Evolutionary conservation across 1,284 basidiomycete species (phyloP).

Genomic region (Puccinia novopanici): DNA sequence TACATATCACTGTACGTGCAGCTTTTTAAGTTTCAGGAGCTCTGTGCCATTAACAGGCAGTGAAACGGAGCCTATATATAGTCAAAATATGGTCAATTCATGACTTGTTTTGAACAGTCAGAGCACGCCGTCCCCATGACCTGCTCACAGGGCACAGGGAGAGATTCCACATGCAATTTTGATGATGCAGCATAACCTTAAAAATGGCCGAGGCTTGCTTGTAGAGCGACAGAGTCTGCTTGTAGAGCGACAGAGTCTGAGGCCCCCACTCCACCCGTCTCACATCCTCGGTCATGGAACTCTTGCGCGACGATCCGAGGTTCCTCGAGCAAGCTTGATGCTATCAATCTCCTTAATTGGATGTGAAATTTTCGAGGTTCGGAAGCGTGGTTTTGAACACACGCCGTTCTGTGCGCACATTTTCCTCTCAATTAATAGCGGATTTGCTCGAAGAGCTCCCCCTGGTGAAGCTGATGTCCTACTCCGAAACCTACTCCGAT

Average conservation of each 20-base stretch:
- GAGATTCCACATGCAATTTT: background rate
- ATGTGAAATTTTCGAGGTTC: background rate
- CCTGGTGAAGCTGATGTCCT: no score
- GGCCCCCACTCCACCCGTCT: no score
- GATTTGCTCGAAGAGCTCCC: no score
- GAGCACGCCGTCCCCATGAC: background rate
- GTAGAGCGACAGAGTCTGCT: no score
- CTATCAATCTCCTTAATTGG: background rate
- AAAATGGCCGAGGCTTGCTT: background rate
- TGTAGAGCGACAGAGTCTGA: background rate
- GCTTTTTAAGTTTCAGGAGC: conserved; percentile 2
- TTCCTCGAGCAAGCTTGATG: background rate
- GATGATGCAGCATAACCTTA: background rate
- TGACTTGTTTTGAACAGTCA: background rate
- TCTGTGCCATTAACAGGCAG: background rate
- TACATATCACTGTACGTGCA: background rate
- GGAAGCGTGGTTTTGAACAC: background rate
- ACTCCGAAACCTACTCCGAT: no score
- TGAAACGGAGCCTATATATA: background rate
- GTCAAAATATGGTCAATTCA: no score
- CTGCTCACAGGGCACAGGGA: background rate
- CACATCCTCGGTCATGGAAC: background rate
- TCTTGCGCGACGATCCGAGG: background rate
- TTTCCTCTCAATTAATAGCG: no score
- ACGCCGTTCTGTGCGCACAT: background rate